Base-by-base conservation (phyloP, 768 basidiomycete species). In the Suillus cothurnatus region DNA sequence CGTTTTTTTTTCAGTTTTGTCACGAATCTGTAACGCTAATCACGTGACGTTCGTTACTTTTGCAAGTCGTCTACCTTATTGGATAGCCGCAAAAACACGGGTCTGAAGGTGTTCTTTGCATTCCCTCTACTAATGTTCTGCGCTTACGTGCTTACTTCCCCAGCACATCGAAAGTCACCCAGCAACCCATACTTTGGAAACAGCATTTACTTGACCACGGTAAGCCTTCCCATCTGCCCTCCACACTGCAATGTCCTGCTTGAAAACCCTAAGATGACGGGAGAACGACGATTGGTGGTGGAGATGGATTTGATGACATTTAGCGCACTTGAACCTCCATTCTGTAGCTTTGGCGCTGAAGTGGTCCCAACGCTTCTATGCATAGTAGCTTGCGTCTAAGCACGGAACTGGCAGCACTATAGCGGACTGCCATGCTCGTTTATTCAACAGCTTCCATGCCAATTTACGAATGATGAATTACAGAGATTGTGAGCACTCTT, bases 241-340 rank as follows among this genome's bases (percentile, higher is more conserved):
- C 45, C 71, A 41, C 71, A 72, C 43, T 61, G 67, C 8, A 71
- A 60, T 60, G 68, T 66, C 26, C 50, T 71, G 19, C 63, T 71
- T 45, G 67, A 65, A 47, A 71, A 70, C 64, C 39, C 70, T 26
- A 70, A 71, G 43, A 65, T 67, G 15, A 61, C 66, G 23, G 23
- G 36, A 39, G 38, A 58, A 38, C 17, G 36, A 8, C 23, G 21
- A 39, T 58, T 26, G 5, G 26, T 8, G 0, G 23, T 58, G 26
- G 57, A 58, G 23, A 39, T 58, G 26, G 55, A 57, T n/a, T 57
- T 57, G 15, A 23, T n/a, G 6, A 14, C 34, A 12, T 57, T n/a
- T 17, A 1, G 7, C 23, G 15, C 36, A 17, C 15, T 26, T 57
- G 56, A 23, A 38, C 56, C 15, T 26, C n/a, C 9, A 39, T 26